Percentiles rank a stretch among this genome's conserved stretches.
Conservation (phyloP, 2,329 filamentous ascomycete genomes). For the Monilinia vaccinii-corymbosi region DNA sequence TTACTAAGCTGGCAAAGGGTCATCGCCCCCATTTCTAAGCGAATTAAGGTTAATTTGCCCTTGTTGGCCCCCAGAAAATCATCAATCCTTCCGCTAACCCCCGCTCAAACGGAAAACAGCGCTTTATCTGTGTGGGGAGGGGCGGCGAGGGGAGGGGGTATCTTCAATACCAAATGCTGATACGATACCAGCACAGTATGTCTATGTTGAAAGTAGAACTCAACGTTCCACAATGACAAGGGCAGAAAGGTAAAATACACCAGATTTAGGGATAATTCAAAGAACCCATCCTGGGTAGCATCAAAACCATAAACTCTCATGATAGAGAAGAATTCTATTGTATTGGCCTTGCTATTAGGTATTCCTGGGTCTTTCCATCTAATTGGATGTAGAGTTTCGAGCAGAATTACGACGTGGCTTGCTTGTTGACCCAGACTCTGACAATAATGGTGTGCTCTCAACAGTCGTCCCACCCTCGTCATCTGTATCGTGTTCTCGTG, state of each 20-base stretch:
- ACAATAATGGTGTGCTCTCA: slow-evolving; percentile 10
- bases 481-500: slow-evolving; percentile 12
- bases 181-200: neutral
- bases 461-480: slow-evolving; percentile 15
- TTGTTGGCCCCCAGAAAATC: no score
- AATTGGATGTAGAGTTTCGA: neutral
- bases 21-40: no score
- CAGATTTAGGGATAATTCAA: neutral
- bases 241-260: neutral
- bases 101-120: neutral
- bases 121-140: neutral
- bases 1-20: no score
- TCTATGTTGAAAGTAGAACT: neutral
- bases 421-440: slow-evolving; percentile 1
- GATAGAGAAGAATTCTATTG: neutral
- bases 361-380: neutral
- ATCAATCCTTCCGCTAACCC: no score
- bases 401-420: neutral
- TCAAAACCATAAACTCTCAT: neutral
- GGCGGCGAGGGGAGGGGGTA: neutral
- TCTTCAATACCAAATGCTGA: neutral
- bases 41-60: no score
- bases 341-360: neutral
- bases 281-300: neutral
- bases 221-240: neutral